Base-by-base conservation (phyloP, 495 filamentous ascomycete genomes). In the Mycothermus thermophilus region DNA sequence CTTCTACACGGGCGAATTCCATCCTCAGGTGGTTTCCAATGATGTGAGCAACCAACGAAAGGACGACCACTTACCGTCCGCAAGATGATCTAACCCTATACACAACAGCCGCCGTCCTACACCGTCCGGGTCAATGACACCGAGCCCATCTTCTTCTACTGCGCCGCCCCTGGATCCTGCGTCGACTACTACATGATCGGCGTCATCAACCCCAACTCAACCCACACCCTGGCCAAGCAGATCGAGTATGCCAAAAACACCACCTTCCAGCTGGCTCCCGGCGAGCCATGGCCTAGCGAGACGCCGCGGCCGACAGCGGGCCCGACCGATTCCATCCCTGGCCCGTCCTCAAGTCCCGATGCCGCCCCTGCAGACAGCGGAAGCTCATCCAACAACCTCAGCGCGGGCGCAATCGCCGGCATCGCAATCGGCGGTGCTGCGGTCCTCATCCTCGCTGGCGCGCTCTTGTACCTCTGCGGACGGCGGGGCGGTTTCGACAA, bases 101-200 rank as follows among this genome's bases (percentile, higher is more conserved):
- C 8, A 13, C 32, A 20, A 11, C 29, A 75, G 62, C 59, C 54
- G 9, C 67, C 66, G 24, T 46, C 37, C 16, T 77, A 57, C 53
- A 51, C 52, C 27, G 35, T 75, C 10, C 50, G 43, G 5, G 57
- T 79, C 44, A 77, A 76, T 44, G 59, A 66, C 47, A 76, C 71
- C 1, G 42, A 60, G 4, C 70, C 74, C 3, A 62, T 75, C 20
- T 77, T 74, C 48, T 76, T 63, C 55, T 79, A 80, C 53, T 78
- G 73, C 52, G 51, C 57, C 1, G 68, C 71, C 2, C 58, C 63
- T 27, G 38, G 30, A 0, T 63, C 59, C 1, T 67, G 64, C 28
- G 45, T 46, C n/a, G 16, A 51, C 9, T 37, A 55, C 14, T 46
- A 54, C 3, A 69, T 69, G 62, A 52, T 69, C 11, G 67, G 66